A percentile compares a stretch with the other conserved stretches of the same genome.
These are phyloP conservation scores for Effrenium voratum DNA, from an alignment of 73 alveolate genomes.

Conservation along the genomic window DNA sequence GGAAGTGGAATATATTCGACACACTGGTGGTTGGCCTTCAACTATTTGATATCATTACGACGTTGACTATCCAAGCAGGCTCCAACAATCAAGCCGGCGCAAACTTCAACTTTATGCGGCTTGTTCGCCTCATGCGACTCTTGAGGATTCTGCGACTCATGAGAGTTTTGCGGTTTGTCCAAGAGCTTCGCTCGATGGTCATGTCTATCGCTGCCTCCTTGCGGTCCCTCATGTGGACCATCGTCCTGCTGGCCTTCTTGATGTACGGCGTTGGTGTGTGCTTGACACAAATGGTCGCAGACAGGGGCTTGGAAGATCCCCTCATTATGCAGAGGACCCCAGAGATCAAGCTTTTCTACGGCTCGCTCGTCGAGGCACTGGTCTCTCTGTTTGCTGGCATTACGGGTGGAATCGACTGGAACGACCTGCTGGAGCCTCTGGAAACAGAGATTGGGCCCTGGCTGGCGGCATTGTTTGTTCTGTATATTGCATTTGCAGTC, in stretches of 20 bases:
- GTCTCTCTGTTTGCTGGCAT: conserved; percentile 73
- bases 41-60: conserved; percentile 55
- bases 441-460: conserved; percentile 30
- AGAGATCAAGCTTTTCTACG: conserved; percentile 43
- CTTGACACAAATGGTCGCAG: conserved; percentile 80
- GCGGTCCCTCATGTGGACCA: conserved; percentile 86
- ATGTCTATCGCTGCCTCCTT: conserved; percentile 77
- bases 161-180: conserved; percentile 79
- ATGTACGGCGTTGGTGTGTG: conserved; percentile 84
- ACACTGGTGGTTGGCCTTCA: conserved; percentile 48
- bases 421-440: conserved; percentile 40
- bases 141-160: conserved; percentile 70
- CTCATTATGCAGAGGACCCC: conserved; percentile 39
- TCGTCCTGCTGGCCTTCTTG: conserved; percentile 62
- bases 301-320: conserved; percentile 81
- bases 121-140: conserved; percentile 65
- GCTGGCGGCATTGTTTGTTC: conserved; percentile 81
- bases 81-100: neutral
- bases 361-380: conserved; percentile 65
- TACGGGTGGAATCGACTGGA: conserved; percentile 90
- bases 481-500: conserved; percentile 77
- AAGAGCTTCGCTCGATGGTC: conserved; percentile 81
- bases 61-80: conserved; percentile 39
- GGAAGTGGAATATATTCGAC: conserved; percentile 84
- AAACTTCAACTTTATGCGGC: conserved; percentile 57